phyloP scores from a whole-genome alignment of 2,329 filamentous ascomycete genomes.

The Fusarium camptoceras region DNA sequence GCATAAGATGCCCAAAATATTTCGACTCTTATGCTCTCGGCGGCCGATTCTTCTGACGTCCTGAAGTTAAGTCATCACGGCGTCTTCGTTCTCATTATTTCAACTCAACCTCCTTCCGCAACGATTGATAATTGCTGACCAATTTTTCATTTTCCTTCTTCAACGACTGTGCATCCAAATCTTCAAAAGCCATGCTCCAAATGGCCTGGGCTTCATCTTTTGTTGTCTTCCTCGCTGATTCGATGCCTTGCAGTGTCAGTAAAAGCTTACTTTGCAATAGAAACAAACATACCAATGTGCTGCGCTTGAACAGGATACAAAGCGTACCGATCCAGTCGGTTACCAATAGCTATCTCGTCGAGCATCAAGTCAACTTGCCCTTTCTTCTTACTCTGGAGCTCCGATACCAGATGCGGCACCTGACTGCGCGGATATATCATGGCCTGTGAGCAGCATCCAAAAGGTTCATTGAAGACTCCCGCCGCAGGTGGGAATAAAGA shows the following conservation, averaged over 20 bases:
- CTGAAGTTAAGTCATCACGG: background rate
- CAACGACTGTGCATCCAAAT: background rate
- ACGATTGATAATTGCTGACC: background rate
- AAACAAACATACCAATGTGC: slow-evolving; percentile 5
- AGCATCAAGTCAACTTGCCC: slow-evolving; percentile 29
- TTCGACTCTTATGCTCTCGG: background rate
- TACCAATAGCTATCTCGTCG: slow-evolving; percentile 1
- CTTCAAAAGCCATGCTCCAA: slow-evolving; percentile 29
- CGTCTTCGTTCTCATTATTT: background rate
- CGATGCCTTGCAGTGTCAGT: background rate
- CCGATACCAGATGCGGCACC: background rate
- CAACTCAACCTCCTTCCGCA: background rate
- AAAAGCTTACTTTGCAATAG: rapidly evolving
- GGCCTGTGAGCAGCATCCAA: slow-evolving; percentile 27
- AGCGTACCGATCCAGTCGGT: slow-evolving; percentile 13
- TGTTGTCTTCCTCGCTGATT: slow-evolving; percentile 14
- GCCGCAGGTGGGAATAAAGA: slow-evolving; percentile 6
- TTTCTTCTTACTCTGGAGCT: background rate
- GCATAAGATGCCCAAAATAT: background rate
- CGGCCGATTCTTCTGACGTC: background rate
- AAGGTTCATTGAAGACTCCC: slow-evolving; percentile 23
- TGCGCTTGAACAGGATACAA: slow-evolving; percentile 25
- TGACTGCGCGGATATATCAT: slow-evolving; percentile 14
- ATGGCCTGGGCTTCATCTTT: slow-evolving; percentile 23
- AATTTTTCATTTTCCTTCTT: slow-evolving; percentile 3